These are phyloP conservation scores for Malus hybrid DNA, from an alignment of 331 rosid genomes.

Conservation along the genomic window DNA sequence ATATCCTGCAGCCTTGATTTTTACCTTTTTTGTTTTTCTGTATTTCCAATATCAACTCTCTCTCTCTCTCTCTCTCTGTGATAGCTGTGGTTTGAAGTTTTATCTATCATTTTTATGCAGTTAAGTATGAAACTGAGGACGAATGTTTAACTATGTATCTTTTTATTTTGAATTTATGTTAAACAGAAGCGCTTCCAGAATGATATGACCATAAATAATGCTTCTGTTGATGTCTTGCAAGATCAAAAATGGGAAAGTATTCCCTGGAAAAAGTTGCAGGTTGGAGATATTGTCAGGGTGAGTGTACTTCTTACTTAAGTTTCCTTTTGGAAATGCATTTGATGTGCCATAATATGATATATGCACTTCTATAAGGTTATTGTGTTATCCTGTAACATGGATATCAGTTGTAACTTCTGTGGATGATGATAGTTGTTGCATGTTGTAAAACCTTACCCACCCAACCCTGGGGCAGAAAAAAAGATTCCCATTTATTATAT, in stretches of 20 bases:
- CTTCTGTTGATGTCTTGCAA: constrained; percentile 62
- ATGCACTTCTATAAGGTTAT: not conserved
- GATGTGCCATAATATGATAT: not conserved
- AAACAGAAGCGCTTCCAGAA: constrained; percentile 91
- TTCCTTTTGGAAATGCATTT: not conserved
- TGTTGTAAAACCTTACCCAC: not conserved
- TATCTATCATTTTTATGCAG: not conserved
- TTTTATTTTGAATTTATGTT: constrained; percentile 14
- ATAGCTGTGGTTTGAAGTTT: constrained; percentile 2
- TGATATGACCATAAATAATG: constrained; percentile 74
- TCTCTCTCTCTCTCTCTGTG: not conserved
- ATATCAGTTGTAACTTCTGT: not conserved
- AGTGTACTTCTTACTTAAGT: constrained; percentile 17
- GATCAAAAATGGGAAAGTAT: constrained; percentile 70
- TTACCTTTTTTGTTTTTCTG: not conserved
- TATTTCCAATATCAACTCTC: not conserved
- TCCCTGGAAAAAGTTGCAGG: constrained; percentile 92
- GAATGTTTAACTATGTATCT: not conserved
- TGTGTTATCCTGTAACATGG: not conserved
- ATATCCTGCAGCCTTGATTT: constrained; percentile 1
- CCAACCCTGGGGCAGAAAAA: not conserved
- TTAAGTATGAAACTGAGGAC: constrained; percentile 3
- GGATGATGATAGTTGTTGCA: not conserved
- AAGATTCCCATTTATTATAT: not conserved
- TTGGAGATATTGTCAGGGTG: constrained; percentile 83